Evolutionary conservation across 805 yeast genomes (phyloP).

Genomic region (Monosporozyma unispora): DNA sequence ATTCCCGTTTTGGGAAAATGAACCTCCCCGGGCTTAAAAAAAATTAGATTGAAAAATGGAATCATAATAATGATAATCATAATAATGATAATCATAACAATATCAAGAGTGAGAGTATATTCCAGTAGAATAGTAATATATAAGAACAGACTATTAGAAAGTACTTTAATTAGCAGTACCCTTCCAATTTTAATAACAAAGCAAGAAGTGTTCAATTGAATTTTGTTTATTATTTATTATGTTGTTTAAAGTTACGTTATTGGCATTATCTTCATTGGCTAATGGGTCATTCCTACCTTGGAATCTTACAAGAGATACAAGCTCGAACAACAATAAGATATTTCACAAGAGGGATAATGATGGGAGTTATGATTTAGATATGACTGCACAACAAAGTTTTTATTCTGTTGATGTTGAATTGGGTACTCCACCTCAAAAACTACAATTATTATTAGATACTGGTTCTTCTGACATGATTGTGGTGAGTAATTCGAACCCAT

Average conservation of each 20-base stretch:
- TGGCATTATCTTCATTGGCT: not conserved
- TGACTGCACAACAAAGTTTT: conserved; percentile 22
- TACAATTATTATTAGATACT: conserved; percentile 57
- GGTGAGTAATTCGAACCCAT: conserved; percentile 29
- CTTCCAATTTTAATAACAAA: no score
- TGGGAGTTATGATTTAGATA: not conserved
- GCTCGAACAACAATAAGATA: not conserved
- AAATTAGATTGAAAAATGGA: no score
- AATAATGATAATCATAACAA: no score
- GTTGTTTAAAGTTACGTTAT: not conserved
- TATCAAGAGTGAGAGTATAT: no score
- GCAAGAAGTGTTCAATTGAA: not conserved
- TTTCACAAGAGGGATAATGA: not conserved
- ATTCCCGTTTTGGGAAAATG: no score
- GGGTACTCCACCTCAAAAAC: conserved; percentile 51
- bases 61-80: no score
- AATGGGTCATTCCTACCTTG: not conserved
- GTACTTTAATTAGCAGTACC: no score
- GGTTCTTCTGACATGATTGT: conserved; percentile 67
- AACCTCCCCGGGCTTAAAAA: no score
- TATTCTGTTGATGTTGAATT: conserved; percentile 39
- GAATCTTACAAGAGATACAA: not conserved
- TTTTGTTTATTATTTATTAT: not conserved
- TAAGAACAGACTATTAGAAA: no score
- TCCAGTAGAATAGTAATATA: no score